A percentile compares a stretch with the other conserved stretches of the same genome.
phyloP scores from a whole-genome alignment of 1,139 yeast genomes.

The Protomyces macrosporus region DNA sequence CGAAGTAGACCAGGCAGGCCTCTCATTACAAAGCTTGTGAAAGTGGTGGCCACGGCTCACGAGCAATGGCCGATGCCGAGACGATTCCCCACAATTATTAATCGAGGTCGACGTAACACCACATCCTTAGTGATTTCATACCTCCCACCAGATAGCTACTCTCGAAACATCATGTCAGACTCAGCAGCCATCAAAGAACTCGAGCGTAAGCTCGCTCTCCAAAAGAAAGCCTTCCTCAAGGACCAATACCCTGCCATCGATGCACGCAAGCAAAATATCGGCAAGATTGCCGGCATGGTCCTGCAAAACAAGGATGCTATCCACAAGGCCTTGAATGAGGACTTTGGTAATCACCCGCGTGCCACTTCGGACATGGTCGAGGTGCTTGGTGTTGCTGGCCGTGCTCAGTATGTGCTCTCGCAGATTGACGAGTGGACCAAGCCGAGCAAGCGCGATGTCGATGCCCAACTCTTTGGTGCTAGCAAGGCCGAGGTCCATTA shows the following conservation, averaged over 20 bases:
- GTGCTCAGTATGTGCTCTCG: constrained; percentile 1
- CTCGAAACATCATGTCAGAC: neutral
- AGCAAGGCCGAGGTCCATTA: neutral
- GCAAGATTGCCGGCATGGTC: constrained; percentile 7
- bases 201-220: neutral
- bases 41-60: too few relatives aligned
- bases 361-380: constrained; percentile 1
- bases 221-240: constrained; percentile 6
- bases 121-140: too few relatives aligned
- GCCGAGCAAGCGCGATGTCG: neutral
- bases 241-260: neutral
- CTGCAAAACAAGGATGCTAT: neutral
- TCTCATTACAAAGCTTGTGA: too few relatives aligned
- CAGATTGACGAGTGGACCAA: constrained; percentile 1
- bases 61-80: too few relatives aligned
- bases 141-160: too few relatives aligned
- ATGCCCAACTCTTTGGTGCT: neutral
- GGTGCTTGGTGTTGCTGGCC: constrained; percentile 3
- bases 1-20: too few relatives aligned
- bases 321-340: neutral
- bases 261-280: neutral
- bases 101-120: too few relatives aligned
- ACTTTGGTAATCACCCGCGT: neutral
- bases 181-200: neutral
- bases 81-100: too few relatives aligned